Evolutionary conservation across 371 early-diverging fungal genomes (phyloP).

Genomic region (Mortierella sp.): DNA sequence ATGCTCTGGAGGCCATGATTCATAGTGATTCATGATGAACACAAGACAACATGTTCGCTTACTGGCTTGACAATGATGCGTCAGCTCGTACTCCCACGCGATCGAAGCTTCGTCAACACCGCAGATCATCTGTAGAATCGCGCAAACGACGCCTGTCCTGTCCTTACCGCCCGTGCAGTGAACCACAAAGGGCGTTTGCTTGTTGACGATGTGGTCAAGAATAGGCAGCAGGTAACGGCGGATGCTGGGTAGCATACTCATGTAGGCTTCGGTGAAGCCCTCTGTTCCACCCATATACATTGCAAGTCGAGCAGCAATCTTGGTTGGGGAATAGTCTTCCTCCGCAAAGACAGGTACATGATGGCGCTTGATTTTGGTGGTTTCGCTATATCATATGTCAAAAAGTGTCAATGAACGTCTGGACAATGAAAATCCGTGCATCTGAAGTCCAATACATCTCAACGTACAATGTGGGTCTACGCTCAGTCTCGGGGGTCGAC

Average conservation of each 20-base stretch:
- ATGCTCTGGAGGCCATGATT: too few relatives aligned
- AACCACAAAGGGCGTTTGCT: constrained; percentile 74
- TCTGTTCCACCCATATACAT: constrained; percentile 66
- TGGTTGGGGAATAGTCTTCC: constrained; percentile 69
- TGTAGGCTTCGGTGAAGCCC: constrained; percentile 70
- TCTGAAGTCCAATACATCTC: too few relatives aligned
- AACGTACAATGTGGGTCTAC: constrained; percentile 59
- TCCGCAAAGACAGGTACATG: constrained; percentile 68
- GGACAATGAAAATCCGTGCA: too few relatives aligned
- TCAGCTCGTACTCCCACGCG: constrained; percentile 80
- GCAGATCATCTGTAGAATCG: constrained; percentile 75
- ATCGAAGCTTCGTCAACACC: constrained; percentile 81
- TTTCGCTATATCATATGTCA: constrained; percentile 21
- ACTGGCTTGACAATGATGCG: constrained; percentile 54
- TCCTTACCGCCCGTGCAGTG: constrained; percentile 94
- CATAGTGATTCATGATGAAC: too few relatives aligned
- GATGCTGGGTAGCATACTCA: constrained; percentile 63
- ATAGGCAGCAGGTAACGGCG: constrained; percentile 60
- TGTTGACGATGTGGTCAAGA: constrained; percentile 63
- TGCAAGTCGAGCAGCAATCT: constrained; percentile 65
- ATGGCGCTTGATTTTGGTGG: constrained; percentile 50
- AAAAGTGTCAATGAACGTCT: neutral
- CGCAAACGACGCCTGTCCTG: constrained; percentile 84
- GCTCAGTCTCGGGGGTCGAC: constrained; percentile 62
- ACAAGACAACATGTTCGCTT: constrained; percentile 2